These are phyloP conservation scores for Termitomyces sp. DNA, from an alignment of 768 basidiomycete genomes.

Conservation along the genomic window DNA sequence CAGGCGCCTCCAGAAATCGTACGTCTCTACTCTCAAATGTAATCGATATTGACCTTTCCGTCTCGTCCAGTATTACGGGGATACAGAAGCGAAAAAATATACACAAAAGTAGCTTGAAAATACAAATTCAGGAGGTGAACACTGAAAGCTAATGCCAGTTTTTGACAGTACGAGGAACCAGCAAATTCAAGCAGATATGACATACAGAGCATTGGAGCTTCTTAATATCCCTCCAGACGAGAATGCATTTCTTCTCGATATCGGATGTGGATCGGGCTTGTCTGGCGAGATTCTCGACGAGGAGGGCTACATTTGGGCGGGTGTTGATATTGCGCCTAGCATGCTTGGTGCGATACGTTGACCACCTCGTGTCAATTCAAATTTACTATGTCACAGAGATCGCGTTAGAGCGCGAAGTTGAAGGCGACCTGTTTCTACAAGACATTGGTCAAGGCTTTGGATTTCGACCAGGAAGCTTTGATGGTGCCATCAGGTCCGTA, in stretches of 20 bases:
- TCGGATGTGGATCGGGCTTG: slow-evolving; percentile 95
- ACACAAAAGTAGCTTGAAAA: slow-evolving; percentile 71
- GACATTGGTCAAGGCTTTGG: slow-evolving; percentile 99
- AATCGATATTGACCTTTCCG: background rate
- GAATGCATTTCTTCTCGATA: slow-evolving; percentile 85
- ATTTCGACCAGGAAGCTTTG: slow-evolving; percentile 94
- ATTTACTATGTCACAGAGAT: slow-evolving; percentile 59
- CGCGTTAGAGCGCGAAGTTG: slow-evolving; percentile 90
- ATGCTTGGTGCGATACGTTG: slow-evolving; percentile 77
- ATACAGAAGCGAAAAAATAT: slow-evolving; percentile 93
- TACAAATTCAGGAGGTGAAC: background rate
- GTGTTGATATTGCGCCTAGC: slow-evolving; percentile 91
- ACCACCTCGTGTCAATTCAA: background rate
- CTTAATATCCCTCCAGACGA: slow-evolving; percentile 76
- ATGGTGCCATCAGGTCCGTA: slow-evolving; percentile 89
- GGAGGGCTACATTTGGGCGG: slow-evolving; percentile 89
- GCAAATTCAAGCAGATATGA: slow-evolving; percentile 96
- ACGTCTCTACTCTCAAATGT: slow-evolving; percentile 19
- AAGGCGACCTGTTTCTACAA: slow-evolving; percentile 93
- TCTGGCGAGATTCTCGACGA: slow-evolving; percentile 96
- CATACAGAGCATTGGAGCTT: slow-evolving; percentile 89
- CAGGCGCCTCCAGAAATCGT: slow-evolving; percentile 91
- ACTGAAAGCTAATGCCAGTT: slow-evolving; percentile 13
- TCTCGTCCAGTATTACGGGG: slow-evolving; percentile 83
- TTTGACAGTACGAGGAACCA: slow-evolving; percentile 82